Evolutionary conservation across 2,329 filamentous ascomycete species (phyloP).

Genomic region (Ophiostoma populinum): DNA sequence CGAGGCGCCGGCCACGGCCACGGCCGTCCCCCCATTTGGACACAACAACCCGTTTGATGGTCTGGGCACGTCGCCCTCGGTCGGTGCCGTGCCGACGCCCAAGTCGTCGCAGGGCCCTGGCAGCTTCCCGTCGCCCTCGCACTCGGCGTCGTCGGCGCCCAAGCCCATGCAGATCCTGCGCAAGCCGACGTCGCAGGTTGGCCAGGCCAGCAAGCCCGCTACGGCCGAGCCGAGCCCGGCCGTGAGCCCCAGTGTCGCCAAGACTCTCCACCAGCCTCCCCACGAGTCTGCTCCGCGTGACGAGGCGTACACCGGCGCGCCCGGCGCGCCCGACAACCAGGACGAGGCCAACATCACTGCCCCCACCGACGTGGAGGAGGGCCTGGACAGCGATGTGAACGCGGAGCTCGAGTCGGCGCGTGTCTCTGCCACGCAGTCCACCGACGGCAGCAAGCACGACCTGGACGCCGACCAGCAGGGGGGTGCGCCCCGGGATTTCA

Average conservation of each 20-base stretch:
- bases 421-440: slow-evolving; percentile 39
- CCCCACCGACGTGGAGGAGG: slow-evolving; percentile 2
- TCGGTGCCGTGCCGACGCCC: slow-evolving; percentile 24
- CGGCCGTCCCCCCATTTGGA: slow-evolving; percentile 16
- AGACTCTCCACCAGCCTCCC: background rate
- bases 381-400: slow-evolving; percentile 9
- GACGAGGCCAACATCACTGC: too few species aligned
- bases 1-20: slow-evolving; percentile 15
- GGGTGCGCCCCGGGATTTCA: slow-evolving; percentile 20
- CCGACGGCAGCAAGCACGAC: slow-evolving; percentile 40
- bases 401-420: slow-evolving; percentile 55
- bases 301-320: too few species aligned
- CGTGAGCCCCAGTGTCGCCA: slow-evolving; percentile 19
- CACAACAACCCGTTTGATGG: slow-evolving; percentile 26
- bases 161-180: slow-evolving; percentile 30
- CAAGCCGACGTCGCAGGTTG: slow-evolving; percentile 27
- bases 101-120: slow-evolving; percentile 19
- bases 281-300: too few species aligned
- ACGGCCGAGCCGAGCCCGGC: slow-evolving; percentile 26
- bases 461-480: slow-evolving; percentile 27
- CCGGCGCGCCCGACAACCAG: too few species aligned
- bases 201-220: slow-evolving; percentile 23
- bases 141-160: slow-evolving; percentile 17
- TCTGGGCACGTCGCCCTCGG: slow-evolving; percentile 21
- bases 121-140: slow-evolving; percentile 12